These are phyloP conservation scores for Perkinsela sp. DNA, from an alignment of 208 protist genomes.

Conservation along the genomic window DNA sequence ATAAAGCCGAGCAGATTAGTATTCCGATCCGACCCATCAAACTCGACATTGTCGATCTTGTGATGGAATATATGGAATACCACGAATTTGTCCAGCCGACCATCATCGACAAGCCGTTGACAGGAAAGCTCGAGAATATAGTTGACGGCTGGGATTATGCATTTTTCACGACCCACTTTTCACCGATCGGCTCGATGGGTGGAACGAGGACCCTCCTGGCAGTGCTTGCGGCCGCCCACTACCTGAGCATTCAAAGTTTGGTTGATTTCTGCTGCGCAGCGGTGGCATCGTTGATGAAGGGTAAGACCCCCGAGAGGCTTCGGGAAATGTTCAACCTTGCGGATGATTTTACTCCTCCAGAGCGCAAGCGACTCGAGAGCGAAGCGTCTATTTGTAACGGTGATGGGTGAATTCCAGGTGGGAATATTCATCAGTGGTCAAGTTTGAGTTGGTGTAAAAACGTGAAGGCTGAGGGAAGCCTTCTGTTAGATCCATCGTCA, in stretches of 20 bases:
- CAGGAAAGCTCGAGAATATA: conserved; percentile 44
- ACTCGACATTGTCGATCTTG: conserved; percentile 38
- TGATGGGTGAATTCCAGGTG: too few relatives aligned
- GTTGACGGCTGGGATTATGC: conserved; percentile 54
- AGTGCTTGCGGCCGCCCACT: conserved; percentile 74
- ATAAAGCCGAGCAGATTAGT: conserved; percentile 22
- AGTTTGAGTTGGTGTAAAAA: too few relatives aligned
- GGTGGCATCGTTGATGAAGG: conserved; percentile 69
- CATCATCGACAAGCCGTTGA: conserved; percentile 49
- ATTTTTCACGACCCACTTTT: conserved; percentile 37
- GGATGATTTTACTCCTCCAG: conserved; percentile 76
- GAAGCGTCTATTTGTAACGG: conserved; percentile 3
- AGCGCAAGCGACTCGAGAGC: conserved; percentile 35
- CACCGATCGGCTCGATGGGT: conserved; percentile 36
- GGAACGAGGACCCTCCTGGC: conserved; percentile 65
- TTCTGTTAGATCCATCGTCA: too few relatives aligned
- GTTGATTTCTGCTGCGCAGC: conserved; percentile 71
- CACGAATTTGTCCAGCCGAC: conserved; percentile 42
- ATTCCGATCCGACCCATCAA: conserved; percentile 71
- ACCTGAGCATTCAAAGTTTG: conserved; percentile 69
- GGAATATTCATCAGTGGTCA: too few relatives aligned
- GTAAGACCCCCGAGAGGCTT: conserved; percentile 74
- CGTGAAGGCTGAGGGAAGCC: too few relatives aligned
- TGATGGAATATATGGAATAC: conserved; percentile 75
- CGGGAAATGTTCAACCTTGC: conserved; percentile 73